phyloP scores from a whole-genome alignment of 2,329 filamentous ascomycete genomes.

The Fusarium anguioides region DNA sequence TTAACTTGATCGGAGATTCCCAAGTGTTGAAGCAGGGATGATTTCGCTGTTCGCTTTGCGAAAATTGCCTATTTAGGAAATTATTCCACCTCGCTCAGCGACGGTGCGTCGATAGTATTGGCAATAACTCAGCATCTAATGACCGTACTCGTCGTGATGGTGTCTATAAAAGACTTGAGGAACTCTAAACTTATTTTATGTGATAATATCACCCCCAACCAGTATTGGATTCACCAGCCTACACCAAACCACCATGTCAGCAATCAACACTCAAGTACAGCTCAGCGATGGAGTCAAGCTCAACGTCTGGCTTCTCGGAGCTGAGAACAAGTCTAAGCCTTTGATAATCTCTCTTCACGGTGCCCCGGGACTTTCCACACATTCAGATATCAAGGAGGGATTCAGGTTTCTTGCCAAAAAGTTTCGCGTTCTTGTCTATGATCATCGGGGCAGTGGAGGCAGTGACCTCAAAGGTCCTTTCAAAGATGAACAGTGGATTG shows the following conservation, averaged over 20 bases:
- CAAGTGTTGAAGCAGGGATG: too few species aligned
- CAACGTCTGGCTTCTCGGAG: conserved; percentile 14
- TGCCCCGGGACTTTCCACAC: not conserved
- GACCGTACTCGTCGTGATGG: accelerated
- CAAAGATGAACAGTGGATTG: conserved; percentile 11
- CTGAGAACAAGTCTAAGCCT: conserved; percentile 9
- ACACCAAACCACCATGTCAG: not conserved
- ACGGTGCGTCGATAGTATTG: not conserved
- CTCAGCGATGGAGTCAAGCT: conserved; percentile 15
- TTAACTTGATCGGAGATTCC: not conserved
- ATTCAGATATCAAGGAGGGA: not conserved
- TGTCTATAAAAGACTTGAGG: not conserved
- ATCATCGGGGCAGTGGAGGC: conserved; percentile 7
- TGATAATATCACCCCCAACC: not conserved
- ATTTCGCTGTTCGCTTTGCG: not conserved
- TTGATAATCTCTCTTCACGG: conserved; percentile 13
- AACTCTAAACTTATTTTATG: not conserved
- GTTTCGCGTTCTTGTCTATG: conserved; percentile 18
- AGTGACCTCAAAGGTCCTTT: conserved; percentile 9
- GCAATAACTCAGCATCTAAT: not conserved
- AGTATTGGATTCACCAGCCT: not conserved
- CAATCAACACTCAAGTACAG: not conserved
- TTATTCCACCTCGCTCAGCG: conserved; percentile 7
- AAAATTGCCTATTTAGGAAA: conserved; percentile 3
- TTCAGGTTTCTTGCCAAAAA: conserved; percentile 8